Evolutionary conservation across 1,284 basidiomycete genomes (phyloP), one percentile per base, ranked within the genome.

Genomic region (Boletellus deceptivus): DNA sequence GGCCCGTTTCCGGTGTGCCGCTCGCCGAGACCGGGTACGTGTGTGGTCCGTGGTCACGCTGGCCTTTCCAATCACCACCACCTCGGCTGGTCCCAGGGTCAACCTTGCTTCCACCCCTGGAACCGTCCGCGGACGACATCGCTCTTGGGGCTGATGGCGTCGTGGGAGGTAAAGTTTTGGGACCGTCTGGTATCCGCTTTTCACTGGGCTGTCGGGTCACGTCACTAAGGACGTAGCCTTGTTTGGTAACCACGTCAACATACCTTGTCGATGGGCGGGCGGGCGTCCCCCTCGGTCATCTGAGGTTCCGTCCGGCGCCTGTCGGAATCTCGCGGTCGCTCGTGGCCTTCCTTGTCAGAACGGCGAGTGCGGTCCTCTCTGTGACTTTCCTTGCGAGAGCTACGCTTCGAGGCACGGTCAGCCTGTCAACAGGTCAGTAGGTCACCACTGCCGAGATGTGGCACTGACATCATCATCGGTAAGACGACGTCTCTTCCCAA

Each of bases 61-160:
- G 68, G 6, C 57, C 51, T 48, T 68, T 68, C 65, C 65, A 68
- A 18, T 68, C 67, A 25, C 58, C 49, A 39, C 59, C 39, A 25
- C 60, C 45, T 53, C 77, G 73, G 49, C 73, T 73, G 53, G 69
- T 63, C 41, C 61, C 58, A 52, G 64, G 47, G 33, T 65, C 63
- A 13, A 66, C 57, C 61, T 64, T 80, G 41, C 49, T 76, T 22
- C 55, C 65, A 44, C 68, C 61, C 46, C 72, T 70, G 27, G 69
- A 60, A 37, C 69, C 55, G 33, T 76, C 72, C 43, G 63, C 67
- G 25, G 74, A 68, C 18, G 77, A 74, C 85, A 87, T 88, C 3
- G 85, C 84, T 56, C 87, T 77, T 25, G 87, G 88, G 13, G 78
- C 87, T 46, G 83, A 86, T 25, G 86, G 86, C 4, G 82, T 81